phyloP scores from a whole-genome alignment of 805 yeast species.

The Saccharomycopsis sp. region DNA sequence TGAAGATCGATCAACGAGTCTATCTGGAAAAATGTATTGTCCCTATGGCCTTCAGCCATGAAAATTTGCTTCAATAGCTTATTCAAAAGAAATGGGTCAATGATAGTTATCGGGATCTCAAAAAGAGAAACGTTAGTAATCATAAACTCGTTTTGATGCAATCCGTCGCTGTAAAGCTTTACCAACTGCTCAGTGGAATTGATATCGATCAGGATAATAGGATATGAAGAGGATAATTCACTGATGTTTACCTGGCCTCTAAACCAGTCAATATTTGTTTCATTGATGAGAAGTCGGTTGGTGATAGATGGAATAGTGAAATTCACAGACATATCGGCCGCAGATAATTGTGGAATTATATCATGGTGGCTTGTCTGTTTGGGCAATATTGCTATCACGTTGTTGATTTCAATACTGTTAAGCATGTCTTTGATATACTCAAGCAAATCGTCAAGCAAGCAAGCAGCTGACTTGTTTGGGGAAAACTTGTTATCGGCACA shows the following conservation, averaged over 20 bases:
- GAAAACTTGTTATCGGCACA: no score
- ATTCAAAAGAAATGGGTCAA: not conserved
- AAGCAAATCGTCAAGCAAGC: not conserved
- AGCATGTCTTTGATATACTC: not conserved
- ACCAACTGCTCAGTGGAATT: not conserved
- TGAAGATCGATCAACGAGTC: not conserved
- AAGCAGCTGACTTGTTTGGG: no score
- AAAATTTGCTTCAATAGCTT: not conserved
- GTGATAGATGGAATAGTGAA: conserved; percentile 5
- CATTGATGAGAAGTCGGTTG: not conserved
- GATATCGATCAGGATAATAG: not conserved
- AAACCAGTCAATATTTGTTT: not conserved
- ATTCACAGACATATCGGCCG: not conserved
- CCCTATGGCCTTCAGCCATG: not conserved
- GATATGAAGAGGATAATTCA: not conserved
- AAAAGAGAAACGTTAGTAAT: not conserved
- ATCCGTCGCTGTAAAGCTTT: not conserved
- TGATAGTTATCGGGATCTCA: not conserved
- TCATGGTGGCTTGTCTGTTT: conserved; percentile 2
- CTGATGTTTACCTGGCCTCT: not conserved
- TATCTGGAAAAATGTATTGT: not conserved
- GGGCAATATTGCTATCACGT: conserved; percentile 6
- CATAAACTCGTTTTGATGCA: not conserved
- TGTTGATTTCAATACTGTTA: not conserved
- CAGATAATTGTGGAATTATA: conserved; percentile 2